These are phyloP conservation scores for Guadua angustifolia DNA, from an alignment of 176 grass and related monocot genomes.

Conservation along the genomic window DNA sequence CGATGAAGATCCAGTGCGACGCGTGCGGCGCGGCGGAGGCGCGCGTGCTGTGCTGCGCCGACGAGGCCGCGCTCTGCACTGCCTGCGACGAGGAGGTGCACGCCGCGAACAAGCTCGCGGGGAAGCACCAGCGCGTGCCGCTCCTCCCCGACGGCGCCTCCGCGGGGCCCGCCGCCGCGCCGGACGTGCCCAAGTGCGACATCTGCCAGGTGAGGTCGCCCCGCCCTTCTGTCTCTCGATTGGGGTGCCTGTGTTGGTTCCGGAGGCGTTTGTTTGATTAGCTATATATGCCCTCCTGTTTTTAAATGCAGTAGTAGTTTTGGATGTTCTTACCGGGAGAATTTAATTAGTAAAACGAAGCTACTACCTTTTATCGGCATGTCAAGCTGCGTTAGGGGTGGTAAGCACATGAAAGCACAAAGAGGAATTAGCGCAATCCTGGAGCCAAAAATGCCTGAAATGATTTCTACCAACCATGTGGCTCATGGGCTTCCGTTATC, in stretches of 20 bases:
- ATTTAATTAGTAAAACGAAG: neutral
- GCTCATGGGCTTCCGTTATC: neutral
- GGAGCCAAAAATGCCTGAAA: neutral
- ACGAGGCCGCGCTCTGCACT: slow-evolving; percentile 85
- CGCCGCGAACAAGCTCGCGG: slow-evolving; percentile 81
- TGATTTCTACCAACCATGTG: neutral
- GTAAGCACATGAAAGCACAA: neutral
- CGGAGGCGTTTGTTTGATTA: neutral
- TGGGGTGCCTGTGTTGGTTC: neutral
- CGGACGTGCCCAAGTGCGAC: slow-evolving; percentile 73
- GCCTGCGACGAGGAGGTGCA: slow-evolving; percentile 86
- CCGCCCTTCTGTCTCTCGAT: neutral
- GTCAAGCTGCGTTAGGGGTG: neutral
- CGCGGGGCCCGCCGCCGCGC: neutral
- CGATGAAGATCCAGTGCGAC: slow-evolving; percentile 94
- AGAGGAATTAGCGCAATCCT: neutral
- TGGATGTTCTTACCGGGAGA: neutral
- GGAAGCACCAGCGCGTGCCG: slow-evolving; percentile 84
- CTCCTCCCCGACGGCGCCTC: slow-evolving; percentile 46
- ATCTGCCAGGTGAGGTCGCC: slow-evolving; percentile 65
- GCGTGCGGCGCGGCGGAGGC: slow-evolving; percentile 78
- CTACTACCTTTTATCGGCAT: neutral
- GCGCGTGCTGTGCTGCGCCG: slow-evolving; percentile 81
- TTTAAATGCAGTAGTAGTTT: neutral
- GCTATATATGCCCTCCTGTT: neutral